Percentiles rank a stretch among this genome's conserved stretches.
Evolutionary conservation across 257 asterid genomes (phyloP).

Genomic region (Mentha longifolia): DNA sequence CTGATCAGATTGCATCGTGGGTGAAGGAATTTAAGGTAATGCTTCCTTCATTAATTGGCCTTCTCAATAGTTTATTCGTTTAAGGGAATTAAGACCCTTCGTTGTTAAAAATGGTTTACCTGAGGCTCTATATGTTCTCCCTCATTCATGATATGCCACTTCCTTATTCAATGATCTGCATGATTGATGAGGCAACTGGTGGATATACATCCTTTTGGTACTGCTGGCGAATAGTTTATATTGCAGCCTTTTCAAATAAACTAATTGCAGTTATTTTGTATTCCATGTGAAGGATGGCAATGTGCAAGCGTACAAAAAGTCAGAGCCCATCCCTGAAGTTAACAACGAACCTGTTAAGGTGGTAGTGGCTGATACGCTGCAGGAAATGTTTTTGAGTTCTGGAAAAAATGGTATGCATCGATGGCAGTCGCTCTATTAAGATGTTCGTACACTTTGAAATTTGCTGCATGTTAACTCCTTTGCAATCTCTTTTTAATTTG

Average conservation of each 20-base stretch:
- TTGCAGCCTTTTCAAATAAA: slow-evolving; percentile 12
- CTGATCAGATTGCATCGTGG: slow-evolving; percentile 78
- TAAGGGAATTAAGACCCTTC: background rate
- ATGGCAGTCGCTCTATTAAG: slow-evolving; percentile 1
- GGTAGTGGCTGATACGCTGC: slow-evolving; percentile 74
- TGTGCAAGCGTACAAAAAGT: slow-evolving; percentile 59
- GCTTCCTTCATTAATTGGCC: slow-evolving; percentile 18
- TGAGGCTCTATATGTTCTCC: background rate
- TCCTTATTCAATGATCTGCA: slow-evolving; percentile 2
- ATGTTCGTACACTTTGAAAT: slow-evolving; percentile 6
- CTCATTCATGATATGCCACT: slow-evolving; percentile 22
- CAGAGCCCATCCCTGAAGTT: slow-evolving; percentile 73
- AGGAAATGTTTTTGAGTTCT: slow-evolving; percentile 64
- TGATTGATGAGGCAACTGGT: slow-evolving; percentile 12
- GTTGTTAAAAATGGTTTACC: background rate
- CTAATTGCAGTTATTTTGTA: slow-evolving; percentile 28
- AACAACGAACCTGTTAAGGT: slow-evolving; percentile 77
- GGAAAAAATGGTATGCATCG: slow-evolving; percentile 60
- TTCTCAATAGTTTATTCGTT: background rate
- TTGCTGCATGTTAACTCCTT: slow-evolving; percentile 24
- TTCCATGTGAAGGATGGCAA: slow-evolving; percentile 59
- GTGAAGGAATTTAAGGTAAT: slow-evolving; percentile 80
- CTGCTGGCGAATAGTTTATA: background rate
- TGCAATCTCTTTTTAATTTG: slow-evolving; percentile 7
- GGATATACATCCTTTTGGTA: background rate